Base-by-base conservation (phyloP, 2,329 filamentous ascomycete genomes). In the Aspergillus phoenicis region DNA sequence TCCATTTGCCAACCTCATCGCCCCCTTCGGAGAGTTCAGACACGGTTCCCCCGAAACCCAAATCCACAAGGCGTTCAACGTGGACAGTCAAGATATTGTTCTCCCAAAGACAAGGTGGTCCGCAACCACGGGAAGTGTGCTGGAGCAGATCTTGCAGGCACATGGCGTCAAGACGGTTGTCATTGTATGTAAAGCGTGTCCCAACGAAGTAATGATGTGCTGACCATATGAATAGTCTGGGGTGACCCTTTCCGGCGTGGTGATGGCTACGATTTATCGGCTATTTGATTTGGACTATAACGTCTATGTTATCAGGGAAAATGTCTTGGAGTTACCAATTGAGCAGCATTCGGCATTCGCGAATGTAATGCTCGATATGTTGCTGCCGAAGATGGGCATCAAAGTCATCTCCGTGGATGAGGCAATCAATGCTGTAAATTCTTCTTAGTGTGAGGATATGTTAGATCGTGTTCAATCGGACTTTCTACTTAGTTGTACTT, bases 261-360 rank as follows among this genome's bases (percentile, higher is more conserved):
- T 81, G 5, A 70, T 81, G 70, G 75, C 70, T 47, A 81, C 79
- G 8, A 70, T 75, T 2, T 81, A 81, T 61, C 72, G 73, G 15
- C 61, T 81, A 13, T 81, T 80, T 52, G 77, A 81, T 64, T 60
- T 80, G 38, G 76, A 81, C 58, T 81, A 78, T 58, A 75, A 77
- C 10, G 72, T 81, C 54, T 81, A 72, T 65, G 75, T 79, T 24
- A 77, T 77, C 30, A 64, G 64, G 30, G 73, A 75, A 36, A 77
- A 75, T 56, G 73, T 77, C 28, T 7, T 77, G 45, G 71, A 74
- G 38, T 58, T 71, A 26, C 73, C 72, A 2, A 43, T 63, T 11
- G 59, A 66, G 10, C 68, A 75, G 22, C 62, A 24, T 28, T 36
- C 15, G 15, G 51, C 28, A 15, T 60, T 65, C 36, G 64, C 70